Percentiles rank a stretch among this genome's conserved stretches.
These are phyloP conservation scores for Ogataea kodamae DNA, from an alignment of 805 yeast genomes.

Conservation along the genomic window DNA sequence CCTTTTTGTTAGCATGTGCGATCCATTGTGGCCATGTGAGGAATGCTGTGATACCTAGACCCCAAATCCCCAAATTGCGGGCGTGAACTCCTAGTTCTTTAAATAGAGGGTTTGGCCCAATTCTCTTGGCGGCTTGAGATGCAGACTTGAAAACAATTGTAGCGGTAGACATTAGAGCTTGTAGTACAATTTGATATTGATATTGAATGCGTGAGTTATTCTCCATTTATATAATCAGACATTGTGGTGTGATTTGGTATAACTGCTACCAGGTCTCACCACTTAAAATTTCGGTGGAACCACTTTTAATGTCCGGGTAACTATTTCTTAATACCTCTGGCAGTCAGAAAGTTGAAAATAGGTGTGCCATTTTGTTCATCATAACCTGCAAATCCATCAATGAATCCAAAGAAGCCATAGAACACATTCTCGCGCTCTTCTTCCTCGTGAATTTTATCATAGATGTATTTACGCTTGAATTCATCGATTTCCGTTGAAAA, in stretches of 20 bases:
- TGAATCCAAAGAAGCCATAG: constrained; percentile 86
- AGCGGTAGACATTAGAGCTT: constrained; percentile 22
- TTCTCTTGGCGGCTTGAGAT: constrained; percentile 22
- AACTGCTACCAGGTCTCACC: constrained; percentile 1
- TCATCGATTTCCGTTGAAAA: constrained; percentile 71
- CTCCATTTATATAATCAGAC: constrained; percentile 3
- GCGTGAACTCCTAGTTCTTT: constrained; percentile 25
- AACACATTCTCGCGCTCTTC: constrained; percentile 85
- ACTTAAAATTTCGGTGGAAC: constrained; percentile 2
- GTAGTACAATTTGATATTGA: background rate
- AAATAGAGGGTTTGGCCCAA: constrained; percentile 34
- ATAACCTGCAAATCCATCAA: constrained; percentile 71
- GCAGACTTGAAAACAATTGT: constrained; percentile 16
- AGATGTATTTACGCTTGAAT: constrained; percentile 83
- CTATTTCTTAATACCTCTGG: constrained; percentile 38
- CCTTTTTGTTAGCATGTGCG: constrained; percentile 23
- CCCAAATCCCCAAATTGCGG: constrained; percentile 31
- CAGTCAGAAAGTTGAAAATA: constrained; percentile 56
- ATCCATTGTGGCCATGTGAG: constrained; percentile 30
- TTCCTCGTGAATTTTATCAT: constrained; percentile 88
- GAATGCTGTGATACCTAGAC: constrained; percentile 23
- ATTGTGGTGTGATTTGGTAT: constrained; percentile 10
- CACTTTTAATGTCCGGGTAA: constrained; percentile 4
- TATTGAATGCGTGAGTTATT: background rate
- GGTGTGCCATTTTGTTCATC: constrained; percentile 48